Evolutionary conservation across 108 stramenopile genomes (phyloP).

Genomic region (Fragilaria radians): DNA sequence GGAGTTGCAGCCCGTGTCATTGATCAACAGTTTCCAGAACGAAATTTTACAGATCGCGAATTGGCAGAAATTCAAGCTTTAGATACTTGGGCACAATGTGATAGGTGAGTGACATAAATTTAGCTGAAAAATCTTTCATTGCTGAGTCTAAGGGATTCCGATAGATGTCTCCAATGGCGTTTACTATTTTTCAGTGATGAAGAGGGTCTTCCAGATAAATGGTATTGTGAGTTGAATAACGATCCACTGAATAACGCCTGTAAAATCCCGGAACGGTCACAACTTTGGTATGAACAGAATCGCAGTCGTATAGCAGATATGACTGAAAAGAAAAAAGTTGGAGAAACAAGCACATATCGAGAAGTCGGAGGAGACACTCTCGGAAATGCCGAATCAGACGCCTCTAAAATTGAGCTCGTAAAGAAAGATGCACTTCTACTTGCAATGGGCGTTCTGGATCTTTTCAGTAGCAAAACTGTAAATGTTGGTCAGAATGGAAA

Average conservation of each 20-base stretch:
- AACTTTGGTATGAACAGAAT: conserved; percentile 23
- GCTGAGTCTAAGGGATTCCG: conserved; percentile 6
- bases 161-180: conserved; percentile 50
- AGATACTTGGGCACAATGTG: conserved; percentile 52
- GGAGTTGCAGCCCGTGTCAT: conserved; percentile 51
- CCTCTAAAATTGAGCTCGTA: not conserved
- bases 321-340: not conserved
- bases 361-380: not conserved
- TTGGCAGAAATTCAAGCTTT: conserved; percentile 34
- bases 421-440: not conserved
- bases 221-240: conserved; percentile 34
- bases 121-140: too few relatives aligned
- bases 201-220: conserved; percentile 19
- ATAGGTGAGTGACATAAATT: too few relatives aligned
- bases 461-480: not conserved
- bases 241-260: conserved; percentile 20
- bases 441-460: not conserved
- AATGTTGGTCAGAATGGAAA: not conserved
- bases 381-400: not conserved
- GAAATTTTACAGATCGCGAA: conserved; percentile 48
- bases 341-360: not conserved
- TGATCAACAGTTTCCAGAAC: conserved; percentile 46
- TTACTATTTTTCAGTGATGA: conserved; percentile 19
- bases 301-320: not conserved
- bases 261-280: conserved; percentile 14